A percentile compares a stretch with the other conserved stretches of the same genome.
phyloP scores from a whole-genome alignment of 1,284 basidiomycete genomes.

The Cystobasidium slooffiae region DNA sequence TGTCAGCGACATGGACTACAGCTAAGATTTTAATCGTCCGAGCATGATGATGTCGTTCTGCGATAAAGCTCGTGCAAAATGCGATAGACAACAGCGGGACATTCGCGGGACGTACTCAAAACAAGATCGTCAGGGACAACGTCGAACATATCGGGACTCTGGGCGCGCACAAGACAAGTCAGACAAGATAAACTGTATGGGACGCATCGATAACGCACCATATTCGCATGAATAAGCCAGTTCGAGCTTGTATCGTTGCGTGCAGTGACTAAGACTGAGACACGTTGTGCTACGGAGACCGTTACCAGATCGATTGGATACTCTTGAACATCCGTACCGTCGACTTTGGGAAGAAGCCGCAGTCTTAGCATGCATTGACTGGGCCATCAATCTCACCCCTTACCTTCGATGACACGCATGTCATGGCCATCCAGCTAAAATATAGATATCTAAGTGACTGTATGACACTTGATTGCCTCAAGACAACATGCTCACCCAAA shows the following conservation, averaged over 20 bases:
- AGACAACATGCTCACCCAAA: constrained; percentile 59
- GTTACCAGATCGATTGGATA: constrained; percentile 71
- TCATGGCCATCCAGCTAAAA: constrained; percentile 82
- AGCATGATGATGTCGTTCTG: too few species aligned
- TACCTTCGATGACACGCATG: constrained; percentile 77
- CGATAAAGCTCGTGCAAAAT: too few species aligned
- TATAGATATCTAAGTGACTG: constrained; percentile 59
- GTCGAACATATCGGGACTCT: constrained; percentile 74
- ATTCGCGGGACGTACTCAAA: constrained; percentile 68
- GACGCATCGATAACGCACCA: constrained; percentile 65
- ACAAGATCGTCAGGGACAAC: constrained; percentile 70
- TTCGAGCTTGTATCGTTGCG: constrained; percentile 80
- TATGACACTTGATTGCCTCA: constrained; percentile 64
- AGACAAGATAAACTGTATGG: constrained; percentile 46
- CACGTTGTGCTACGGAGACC: constrained; percentile 86
- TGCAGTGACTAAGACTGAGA: constrained; percentile 86
- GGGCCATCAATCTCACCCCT: neutral
- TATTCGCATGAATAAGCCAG: constrained; percentile 87
- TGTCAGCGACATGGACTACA: too few species aligned
- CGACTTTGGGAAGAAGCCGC: neutral
- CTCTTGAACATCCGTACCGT: constrained; percentile 74
- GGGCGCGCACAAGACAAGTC: neutral
- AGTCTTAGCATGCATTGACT: neutral
- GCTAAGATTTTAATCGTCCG: too few species aligned
- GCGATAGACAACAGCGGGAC: constrained; percentile 51